Evolutionary conservation across 805 yeast genomes (phyloP).

Genomic region (Candida loeiensis): DNA sequence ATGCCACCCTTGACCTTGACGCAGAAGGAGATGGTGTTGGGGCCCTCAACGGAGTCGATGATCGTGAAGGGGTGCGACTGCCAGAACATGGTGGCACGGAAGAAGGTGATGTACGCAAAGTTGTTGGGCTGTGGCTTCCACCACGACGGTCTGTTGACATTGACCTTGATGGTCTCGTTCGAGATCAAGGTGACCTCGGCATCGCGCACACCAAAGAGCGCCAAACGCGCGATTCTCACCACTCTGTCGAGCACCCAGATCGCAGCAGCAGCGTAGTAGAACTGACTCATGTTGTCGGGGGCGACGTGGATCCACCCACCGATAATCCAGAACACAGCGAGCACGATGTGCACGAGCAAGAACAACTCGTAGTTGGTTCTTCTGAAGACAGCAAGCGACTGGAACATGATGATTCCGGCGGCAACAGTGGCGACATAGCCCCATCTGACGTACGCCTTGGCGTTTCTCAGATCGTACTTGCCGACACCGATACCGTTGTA

Average conservation of each 20-base stretch:
- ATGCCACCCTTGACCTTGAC: constrained; percentile 37
- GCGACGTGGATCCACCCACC: constrained; percentile 55
- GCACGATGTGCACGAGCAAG: constrained; percentile 28
- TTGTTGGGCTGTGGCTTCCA: constrained; percentile 55
- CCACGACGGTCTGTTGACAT: constrained; percentile 44
- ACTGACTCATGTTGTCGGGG: constrained; percentile 22
- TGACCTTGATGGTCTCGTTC: constrained; percentile 48
- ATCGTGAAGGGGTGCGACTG: constrained; percentile 76
- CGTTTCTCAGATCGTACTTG: constrained; percentile 30
- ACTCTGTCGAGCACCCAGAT: constrained; percentile 40
- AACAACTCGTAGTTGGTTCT: constrained; percentile 51
- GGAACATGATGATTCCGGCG: constrained; percentile 43
- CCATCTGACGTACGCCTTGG: constrained; percentile 28
- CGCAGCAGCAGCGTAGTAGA: constrained; percentile 29
- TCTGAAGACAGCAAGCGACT: constrained; percentile 51
- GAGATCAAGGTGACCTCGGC: constrained; percentile 37
- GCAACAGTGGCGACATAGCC: constrained; percentile 31
- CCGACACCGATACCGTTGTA: constrained; percentile 33
- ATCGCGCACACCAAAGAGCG: constrained; percentile 33
- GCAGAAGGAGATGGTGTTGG: constrained; percentile 22
- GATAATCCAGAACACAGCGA: constrained; percentile 43
- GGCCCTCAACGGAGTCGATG: constrained; percentile 37
- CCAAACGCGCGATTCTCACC: constrained; percentile 30
- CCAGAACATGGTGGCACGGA: constrained; percentile 52
- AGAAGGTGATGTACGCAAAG: constrained; percentile 54